A percentile compares a stretch with the other conserved stretches of the same genome.
Evolutionary conservation across 2,329 filamentous ascomycete species (phyloP).

Genomic region (Colletotrichum salicis): DNA sequence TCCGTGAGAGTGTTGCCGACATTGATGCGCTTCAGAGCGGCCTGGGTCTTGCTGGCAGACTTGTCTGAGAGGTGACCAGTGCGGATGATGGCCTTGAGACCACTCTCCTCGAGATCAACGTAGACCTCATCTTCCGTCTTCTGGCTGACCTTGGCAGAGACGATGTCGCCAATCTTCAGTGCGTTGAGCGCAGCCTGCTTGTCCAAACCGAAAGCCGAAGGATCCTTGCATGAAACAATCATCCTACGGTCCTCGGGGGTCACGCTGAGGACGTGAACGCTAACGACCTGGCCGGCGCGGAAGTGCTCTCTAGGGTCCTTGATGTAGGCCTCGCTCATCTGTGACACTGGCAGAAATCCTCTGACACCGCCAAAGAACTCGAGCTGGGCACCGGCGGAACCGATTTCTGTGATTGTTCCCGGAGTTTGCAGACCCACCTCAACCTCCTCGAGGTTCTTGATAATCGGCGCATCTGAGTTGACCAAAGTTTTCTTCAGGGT

Average conservation of each 20-base stretch:
- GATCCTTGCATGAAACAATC: constrained; percentile 93
- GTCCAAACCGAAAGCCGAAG: constrained; percentile 77
- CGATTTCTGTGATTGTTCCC: constrained; percentile 87
- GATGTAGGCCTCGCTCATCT: constrained; percentile 99
- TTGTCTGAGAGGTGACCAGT: constrained; percentile 87
- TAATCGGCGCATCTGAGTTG: constrained; percentile 84
- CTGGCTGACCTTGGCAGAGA: constrained; percentile 83
- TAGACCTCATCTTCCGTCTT: constrained; percentile 81
- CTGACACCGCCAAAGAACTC: constrained; percentile 89
- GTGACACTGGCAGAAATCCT: constrained; percentile 90
- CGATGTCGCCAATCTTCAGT: constrained; percentile 77
- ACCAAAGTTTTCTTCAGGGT: constrained; percentile 95
- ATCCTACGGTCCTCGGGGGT: constrained; percentile 77
- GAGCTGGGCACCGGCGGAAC: constrained; percentile 83
- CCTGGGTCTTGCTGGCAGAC: constrained; percentile 79
- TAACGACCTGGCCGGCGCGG: constrained; percentile 88
- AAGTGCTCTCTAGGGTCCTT: constrained; percentile 91
- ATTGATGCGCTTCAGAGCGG: constrained; percentile 81
- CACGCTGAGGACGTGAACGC: constrained; percentile 85
- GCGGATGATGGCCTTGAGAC: constrained; percentile 81
- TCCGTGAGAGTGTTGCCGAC: constrained; percentile 86
- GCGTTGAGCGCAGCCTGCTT: constrained; percentile 81
- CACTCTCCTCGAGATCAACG: constrained; percentile 78
- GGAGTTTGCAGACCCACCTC: constrained; percentile 80
- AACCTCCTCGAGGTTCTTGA: constrained; percentile 81